These are phyloP conservation scores for Centaurea solstitialis DNA, from an alignment of 129 eudicot genomes.

Conservation along the genomic window DNA sequence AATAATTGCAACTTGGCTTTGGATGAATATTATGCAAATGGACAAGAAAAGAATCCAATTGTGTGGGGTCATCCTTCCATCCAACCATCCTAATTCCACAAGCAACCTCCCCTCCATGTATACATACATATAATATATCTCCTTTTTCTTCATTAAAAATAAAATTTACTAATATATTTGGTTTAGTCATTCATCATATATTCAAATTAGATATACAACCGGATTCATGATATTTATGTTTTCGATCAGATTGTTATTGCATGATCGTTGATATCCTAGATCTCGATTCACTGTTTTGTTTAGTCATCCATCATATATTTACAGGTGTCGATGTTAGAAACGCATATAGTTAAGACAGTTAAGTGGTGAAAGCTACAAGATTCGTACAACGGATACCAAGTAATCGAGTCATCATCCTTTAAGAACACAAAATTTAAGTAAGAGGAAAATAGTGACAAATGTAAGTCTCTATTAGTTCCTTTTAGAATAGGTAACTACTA, in stretches of 20 bases:
- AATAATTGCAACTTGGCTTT: conserved; percentile 32
- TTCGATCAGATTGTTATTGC: background rate
- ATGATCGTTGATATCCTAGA: background rate
- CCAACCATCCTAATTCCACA: conserved; percentile 4
- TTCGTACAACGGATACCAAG: background rate
- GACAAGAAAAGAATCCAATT: conserved; percentile 38
- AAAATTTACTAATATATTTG: background rate
- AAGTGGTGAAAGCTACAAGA: background rate
- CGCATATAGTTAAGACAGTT: background rate
- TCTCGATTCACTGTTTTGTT: background rate
- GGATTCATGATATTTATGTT: background rate
- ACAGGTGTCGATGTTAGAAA: background rate
- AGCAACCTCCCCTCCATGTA: background rate
- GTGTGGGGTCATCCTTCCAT: conserved; percentile 19
- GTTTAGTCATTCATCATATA: background rate
- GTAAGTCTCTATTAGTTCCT: background rate
- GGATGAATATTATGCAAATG: conserved; percentile 27
- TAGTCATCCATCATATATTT: background rate
- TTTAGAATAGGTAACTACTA: background rate
- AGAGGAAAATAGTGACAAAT: background rate
- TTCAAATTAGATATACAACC: background rate
- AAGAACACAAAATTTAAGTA: background rate
- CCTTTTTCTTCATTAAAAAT: background rate
- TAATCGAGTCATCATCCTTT: background rate
- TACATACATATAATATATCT: background rate